These are phyloP conservation scores for Mycosarcoma maydis DNA, from an alignment of 1,284 basidiomycete species.

Conservation along the genomic window DNA sequence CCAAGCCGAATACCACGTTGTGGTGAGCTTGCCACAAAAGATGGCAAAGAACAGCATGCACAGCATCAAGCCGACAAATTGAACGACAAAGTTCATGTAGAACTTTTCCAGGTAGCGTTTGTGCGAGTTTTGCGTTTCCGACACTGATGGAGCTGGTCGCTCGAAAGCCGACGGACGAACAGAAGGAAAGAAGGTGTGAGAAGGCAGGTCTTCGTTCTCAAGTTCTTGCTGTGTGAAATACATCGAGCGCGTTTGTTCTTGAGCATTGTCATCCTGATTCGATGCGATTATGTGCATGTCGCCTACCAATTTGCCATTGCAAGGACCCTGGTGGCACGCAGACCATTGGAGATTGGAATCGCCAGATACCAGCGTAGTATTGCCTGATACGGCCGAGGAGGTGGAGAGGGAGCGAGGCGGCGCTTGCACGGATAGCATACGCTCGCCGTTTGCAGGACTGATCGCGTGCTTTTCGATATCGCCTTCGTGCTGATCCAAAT, in stretches of 20 bases:
- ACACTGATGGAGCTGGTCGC: constrained; percentile 9
- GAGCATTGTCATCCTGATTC: neutral
- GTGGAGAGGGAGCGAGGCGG: constrained; percentile 18
- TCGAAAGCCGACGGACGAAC: constrained; percentile 26
- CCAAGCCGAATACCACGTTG: constrained; percentile 31
- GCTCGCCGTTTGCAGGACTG: neutral
- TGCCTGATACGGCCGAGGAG: constrained; percentile 19
- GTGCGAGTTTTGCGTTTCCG: constrained; percentile 17
- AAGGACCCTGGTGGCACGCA: neutral
- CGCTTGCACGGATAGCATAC: constrained; percentile 8
- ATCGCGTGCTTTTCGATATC: constrained; percentile 20
- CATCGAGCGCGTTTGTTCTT: constrained; percentile 17
- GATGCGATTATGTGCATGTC: neutral
- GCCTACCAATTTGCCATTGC: neutral
- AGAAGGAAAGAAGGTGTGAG: constrained; percentile 32
- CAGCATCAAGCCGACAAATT: constrained; percentile 16
- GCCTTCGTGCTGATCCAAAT: neutral
- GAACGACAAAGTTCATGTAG: constrained; percentile 31
- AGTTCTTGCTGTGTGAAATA: constrained; percentile 29
- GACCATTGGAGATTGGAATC: constrained; percentile 6
- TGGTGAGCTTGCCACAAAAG: constrained; percentile 23
- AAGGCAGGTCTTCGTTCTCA: constrained; percentile 17
- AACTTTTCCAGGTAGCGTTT: constrained; percentile 35
- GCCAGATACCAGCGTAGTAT: constrained; percentile 18
- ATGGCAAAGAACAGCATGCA: constrained; percentile 28